These are phyloP conservation scores for Penicillium sp. DNA, from an alignment of 2,329 filamentous ascomycete genomes.

Conservation along the genomic window DNA sequence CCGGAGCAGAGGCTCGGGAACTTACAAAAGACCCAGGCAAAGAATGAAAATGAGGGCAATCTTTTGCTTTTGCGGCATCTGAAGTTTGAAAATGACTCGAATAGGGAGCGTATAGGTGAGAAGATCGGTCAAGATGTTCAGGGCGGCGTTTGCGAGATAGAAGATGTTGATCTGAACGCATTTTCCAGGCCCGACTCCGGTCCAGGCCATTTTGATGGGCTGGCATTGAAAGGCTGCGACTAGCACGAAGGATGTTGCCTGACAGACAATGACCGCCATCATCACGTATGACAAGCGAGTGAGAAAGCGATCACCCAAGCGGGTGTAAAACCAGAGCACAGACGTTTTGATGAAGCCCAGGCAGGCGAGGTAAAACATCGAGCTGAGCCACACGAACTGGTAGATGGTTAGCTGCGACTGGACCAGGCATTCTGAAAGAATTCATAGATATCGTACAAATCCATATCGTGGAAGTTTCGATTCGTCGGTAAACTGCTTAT, in stretches of 20 bases:
- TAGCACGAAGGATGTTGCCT: slow-evolving; percentile 39
- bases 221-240: slow-evolving; percentile 42
- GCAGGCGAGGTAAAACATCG: slow-evolving; percentile 45
- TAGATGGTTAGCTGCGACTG: slow-evolving; percentile 1
- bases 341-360: slow-evolving; percentile 47
- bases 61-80: slow-evolving; percentile 45
- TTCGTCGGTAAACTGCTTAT: slow-evolving; percentile 9
- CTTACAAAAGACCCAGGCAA: slow-evolving; percentile 44
- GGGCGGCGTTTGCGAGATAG: slow-evolving; percentile 50
- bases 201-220: slow-evolving; percentile 39
- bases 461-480: slow-evolving; percentile 11
- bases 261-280: slow-evolving; percentile 37
- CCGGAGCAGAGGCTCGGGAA: background rate
- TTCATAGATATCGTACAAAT: slow-evolving; percentile 11
- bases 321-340: slow-evolving; percentile 42
- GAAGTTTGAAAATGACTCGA: slow-evolving; percentile 41
- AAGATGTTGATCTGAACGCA: slow-evolving; percentile 48
- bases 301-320: slow-evolving; percentile 38
- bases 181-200: slow-evolving; percentile 27
- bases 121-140: slow-evolving; percentile 57
- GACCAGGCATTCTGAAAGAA: background rate
- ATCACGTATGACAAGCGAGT: slow-evolving; percentile 35
- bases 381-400: slow-evolving; percentile 44
- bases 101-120: slow-evolving; percentile 50
- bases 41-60: slow-evolving; percentile 46